phyloP scores from a whole-genome alignment of 768 basidiomycete genomes.

The Psilocybe sp. region DNA sequence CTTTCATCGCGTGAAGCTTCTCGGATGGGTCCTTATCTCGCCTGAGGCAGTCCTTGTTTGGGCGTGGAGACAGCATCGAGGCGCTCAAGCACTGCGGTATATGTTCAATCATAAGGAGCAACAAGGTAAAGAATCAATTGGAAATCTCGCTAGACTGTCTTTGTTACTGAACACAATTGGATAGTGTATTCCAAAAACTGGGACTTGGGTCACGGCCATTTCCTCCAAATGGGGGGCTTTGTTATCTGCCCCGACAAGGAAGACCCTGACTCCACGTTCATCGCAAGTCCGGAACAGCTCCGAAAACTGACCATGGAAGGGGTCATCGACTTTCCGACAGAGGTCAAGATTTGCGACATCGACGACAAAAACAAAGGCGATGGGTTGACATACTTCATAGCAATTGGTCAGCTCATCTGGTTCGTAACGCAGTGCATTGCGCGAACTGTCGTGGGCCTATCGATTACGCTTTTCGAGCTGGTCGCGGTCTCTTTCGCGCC shows the following conservation, averaged over 20 bases:
- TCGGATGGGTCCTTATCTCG: not conserved
- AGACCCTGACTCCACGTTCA: not conserved
- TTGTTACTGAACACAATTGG: no score
- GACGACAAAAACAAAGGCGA: conserved; percentile 23
- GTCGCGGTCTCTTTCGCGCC: conserved; percentile 28
- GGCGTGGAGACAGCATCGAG: not conserved
- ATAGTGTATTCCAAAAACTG: no score
- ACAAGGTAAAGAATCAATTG: no score
- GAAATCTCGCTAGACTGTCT: no score
- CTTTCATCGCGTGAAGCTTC: not conserved
- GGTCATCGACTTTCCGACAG: not conserved
- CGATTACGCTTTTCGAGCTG: conserved; percentile 30
- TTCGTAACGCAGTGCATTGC: conserved; percentile 25
- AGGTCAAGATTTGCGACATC: not conserved
- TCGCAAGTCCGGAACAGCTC: not conserved
- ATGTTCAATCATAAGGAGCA: no score
- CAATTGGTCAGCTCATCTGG: conserved; percentile 26
- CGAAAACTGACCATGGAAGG: no score
- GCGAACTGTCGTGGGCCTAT: conserved; percentile 16
- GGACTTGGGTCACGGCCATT: not conserved
- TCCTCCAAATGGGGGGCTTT: conserved; percentile 6
- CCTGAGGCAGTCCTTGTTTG: not conserved
- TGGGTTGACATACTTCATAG: conserved; percentile 24
- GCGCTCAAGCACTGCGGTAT: not conserved
- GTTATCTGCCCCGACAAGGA: not conserved